Percentiles rank a stretch among this genome's conserved stretches.
Conservation (phyloP, 768 basidiomycete species). For the Amanita rubescens region DNA sequence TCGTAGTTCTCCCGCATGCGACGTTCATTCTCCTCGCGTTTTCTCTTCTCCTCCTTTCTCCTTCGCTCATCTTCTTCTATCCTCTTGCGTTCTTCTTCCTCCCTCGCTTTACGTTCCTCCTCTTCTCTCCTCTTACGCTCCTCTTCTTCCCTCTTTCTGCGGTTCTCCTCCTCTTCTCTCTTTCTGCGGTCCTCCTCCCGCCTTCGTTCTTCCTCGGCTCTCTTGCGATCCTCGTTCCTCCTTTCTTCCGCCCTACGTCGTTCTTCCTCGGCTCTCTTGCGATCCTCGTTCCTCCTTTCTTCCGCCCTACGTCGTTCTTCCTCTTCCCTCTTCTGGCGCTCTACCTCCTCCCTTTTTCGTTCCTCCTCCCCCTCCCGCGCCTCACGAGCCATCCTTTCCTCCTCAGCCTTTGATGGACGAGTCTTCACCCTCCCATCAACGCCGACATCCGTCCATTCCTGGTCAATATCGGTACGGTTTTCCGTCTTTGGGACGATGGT, state of each 20-base stretch:
- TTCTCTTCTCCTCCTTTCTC: not conserved
- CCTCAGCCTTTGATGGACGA: not conserved
- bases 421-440: not conserved
- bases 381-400: not conserved
- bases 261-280: not conserved
- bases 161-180: not conserved
- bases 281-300: not conserved
- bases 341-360: not conserved
- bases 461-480: not conserved
- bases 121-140: not conserved
- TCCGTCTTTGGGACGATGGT: constrained; percentile 3
- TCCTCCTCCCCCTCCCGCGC: not conserved
- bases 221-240: not conserved
- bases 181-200: not conserved
- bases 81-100: not conserved
- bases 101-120: not conserved
- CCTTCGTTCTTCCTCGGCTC: not conserved
- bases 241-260: not conserved
- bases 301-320: not conserved
- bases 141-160: not conserved
- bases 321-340: not conserved
- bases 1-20: constrained; percentile 4
- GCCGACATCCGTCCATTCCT: constrained; percentile 6
- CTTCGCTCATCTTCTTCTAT: not conserved
- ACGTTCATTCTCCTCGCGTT: not conserved